Base-by-base conservation (phyloP, 2,329 filamentous ascomycete species). In the Curvularia sp. region DNA sequence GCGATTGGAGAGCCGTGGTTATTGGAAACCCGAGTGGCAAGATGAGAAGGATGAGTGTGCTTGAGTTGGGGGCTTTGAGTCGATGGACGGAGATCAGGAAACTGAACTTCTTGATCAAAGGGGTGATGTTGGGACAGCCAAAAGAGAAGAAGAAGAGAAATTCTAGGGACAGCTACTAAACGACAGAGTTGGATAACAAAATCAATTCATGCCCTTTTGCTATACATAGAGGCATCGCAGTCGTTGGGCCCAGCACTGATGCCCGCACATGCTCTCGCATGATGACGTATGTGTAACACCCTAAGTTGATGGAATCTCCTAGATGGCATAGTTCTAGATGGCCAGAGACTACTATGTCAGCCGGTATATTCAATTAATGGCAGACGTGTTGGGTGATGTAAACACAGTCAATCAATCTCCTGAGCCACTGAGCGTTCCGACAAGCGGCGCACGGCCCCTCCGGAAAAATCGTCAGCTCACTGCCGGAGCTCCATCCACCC, bases 11-110 rank as follows among this genome's bases (percentile, higher is more conserved):
- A 57, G 87, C 90, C 1, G 81, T 88, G 27, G 84, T 92, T 63
- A 86, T 92, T 70, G 89, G 90, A 12, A 89, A 90, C 69, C 89
- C 90, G 12, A 86, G 85, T 43, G 86, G 88, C 46, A 88, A 87
- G 74, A 86, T 84, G 68, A 83, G 90, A 49, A 83, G 87, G 59
- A 87, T 93, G 82, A 92, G 86, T 71, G 73, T 92, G 23, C 79
- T 93, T 15, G 90, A 93, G 74, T 77, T 91, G 57, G 90, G 90
- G 0, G 78, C 80, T 34, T 80, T 89, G 80, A 89, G 84, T 49
- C 80, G 90, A 39, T 93, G 89, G 87, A 89, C 85, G 23, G 89
- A 92, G 74, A 92, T 93, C 53, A 67, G 80, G 46, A 80, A 77
- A 71, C 65, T 83, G 70, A 83, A 83, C 64, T 75, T 78, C 52